These are phyloP conservation scores for Juglanconis oblonga DNA, from an alignment of 2,329 filamentous ascomycete genomes.

Conservation along the genomic window DNA sequence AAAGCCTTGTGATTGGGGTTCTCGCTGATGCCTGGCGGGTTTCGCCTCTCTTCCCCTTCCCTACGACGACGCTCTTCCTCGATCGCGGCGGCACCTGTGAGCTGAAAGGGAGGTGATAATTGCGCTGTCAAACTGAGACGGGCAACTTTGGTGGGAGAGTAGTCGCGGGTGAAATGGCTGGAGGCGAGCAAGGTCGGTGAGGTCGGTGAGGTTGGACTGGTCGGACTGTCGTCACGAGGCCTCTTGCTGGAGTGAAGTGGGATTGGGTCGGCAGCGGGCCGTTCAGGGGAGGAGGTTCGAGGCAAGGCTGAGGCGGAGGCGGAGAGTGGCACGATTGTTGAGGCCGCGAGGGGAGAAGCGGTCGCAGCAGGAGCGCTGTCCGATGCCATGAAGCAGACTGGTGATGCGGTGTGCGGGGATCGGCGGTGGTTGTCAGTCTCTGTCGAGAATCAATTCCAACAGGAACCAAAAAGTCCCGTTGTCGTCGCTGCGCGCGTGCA, in stretches of 20 bases:
- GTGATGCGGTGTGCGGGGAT: background rate
- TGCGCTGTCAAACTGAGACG: conserved; percentile 40
- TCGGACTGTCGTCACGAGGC: conserved; percentile 45
- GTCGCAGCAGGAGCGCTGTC: conserved; percentile 51
- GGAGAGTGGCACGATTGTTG: conserved; percentile 24
- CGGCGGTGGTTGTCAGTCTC: background rate
- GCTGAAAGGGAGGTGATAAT: conserved; percentile 40
- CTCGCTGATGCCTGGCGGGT: conserved; percentile 45
- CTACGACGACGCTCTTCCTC: conserved; percentile 51
- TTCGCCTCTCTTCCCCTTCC: conserved; percentile 41
- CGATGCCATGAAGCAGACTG: conserved; percentile 46
- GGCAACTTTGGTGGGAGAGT: conserved; percentile 53
- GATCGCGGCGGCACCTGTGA: conserved; percentile 53
- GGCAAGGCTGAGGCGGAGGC: conserved; percentile 27
- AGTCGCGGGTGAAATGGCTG: conserved; percentile 32
- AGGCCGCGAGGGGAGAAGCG: conserved; percentile 43
- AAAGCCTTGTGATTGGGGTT: conserved; percentile 54
- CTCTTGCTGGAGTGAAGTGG: conserved; percentile 43
- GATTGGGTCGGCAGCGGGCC: conserved; percentile 36
- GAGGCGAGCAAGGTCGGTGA: conserved; percentile 24
- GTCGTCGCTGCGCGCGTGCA: conserved; percentile 1
- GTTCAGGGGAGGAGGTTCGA: conserved; percentile 37
- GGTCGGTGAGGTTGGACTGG: conserved; percentile 29
- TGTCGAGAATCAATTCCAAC: background rate
- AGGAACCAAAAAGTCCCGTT: background rate